Conservation (phyloP, 2,329 filamentous ascomycete species). For the Monosporascus sp. region DNA sequence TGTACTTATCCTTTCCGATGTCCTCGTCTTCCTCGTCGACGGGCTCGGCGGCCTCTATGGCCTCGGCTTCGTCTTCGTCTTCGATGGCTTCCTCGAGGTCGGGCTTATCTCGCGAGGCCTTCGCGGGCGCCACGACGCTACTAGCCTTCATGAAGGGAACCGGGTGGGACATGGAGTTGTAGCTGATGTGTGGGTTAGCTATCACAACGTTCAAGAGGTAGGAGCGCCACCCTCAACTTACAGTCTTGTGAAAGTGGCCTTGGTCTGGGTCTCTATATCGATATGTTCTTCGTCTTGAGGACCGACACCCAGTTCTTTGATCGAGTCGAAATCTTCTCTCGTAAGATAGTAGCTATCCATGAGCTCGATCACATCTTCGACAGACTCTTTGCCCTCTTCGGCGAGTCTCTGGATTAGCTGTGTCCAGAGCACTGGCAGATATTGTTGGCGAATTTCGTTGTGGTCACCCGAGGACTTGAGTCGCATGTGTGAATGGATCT, state of each 20-base stretch:
- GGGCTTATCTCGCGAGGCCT: constrained; percentile 68
- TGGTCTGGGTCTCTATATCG: constrained; percentile 78
- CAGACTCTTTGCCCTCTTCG: constrained; percentile 72
- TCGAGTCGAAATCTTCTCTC: constrained; percentile 88
- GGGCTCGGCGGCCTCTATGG: constrained; percentile 50
- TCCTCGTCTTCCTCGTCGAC: constrained; percentile 71
- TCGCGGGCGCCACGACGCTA: constrained; percentile 68
- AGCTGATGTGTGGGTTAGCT: constrained; percentile 43
- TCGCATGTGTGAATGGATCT: constrained; percentile 96
- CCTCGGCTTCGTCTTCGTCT: constrained; percentile 74
- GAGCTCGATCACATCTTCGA: constrained; percentile 79
- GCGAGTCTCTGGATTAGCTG: constrained; percentile 71
- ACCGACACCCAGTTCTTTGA: constrained; percentile 86
- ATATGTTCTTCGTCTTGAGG: constrained; percentile 71
- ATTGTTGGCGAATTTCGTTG: constrained; percentile 91
- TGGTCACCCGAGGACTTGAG: constrained; percentile 84
- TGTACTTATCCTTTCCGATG: constrained; percentile 91
- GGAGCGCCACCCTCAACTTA: constrained; percentile 45
- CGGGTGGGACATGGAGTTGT: constrained; percentile 82
- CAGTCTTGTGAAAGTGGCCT: constrained; percentile 82
- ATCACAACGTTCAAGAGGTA: not conserved
- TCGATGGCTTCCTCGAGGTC: constrained; percentile 96
- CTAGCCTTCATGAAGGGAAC: constrained; percentile 95
- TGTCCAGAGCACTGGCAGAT: constrained; percentile 83
- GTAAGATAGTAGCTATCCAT: constrained; percentile 98